These are phyloP conservation scores for Starmera caribaea DNA, from an alignment of 805 yeast genomes.

Conservation along the genomic window DNA sequence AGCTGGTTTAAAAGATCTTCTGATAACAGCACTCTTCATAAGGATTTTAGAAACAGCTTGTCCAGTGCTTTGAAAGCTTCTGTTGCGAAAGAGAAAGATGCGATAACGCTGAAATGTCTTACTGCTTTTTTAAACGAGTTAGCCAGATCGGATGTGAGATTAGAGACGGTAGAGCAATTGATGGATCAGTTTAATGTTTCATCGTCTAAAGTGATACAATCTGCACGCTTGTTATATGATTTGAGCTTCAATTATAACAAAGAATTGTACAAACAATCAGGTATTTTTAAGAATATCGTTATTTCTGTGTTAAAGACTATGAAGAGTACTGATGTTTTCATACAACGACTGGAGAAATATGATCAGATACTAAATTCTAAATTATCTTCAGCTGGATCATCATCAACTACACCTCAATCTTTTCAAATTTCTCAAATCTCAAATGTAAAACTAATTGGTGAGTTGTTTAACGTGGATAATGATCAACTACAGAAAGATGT, in stretches of 20 bases:
- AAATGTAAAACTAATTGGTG: constrained; percentile 35
- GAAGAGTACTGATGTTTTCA: constrained; percentile 24
- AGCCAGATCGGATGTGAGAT: too few relatives aligned
- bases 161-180: constrained; percentile 16
- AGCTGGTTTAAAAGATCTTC: too few relatives aligned
- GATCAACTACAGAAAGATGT: constrained; percentile 47
- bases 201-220: constrained; percentile 43
- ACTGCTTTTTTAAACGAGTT: too few relatives aligned
- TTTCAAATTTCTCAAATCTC: constrained; percentile 37
- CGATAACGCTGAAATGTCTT: too few relatives aligned
- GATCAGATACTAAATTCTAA: constrained; percentile 20
- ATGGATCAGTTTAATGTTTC: constrained; percentile 42
- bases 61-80: too few relatives aligned
- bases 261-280: constrained; percentile 12
- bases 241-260: constrained; percentile 3
- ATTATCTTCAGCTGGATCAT: neutral
- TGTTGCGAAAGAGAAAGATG: too few relatives aligned
- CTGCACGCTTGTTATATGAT: too few relatives aligned
- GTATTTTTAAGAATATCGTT: constrained; percentile 9
- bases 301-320: constrained; percentile 8
- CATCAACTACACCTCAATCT: constrained; percentile 1
- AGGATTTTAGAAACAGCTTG: too few relatives aligned
- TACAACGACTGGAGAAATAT: constrained; percentile 33
- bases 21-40: too few relatives aligned
- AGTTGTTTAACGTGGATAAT: constrained; percentile 40